Evolutionary conservation across 2,329 filamentous ascomycete species (phyloP), one percentile per base, ranked within the genome.

Genomic region (Seiridium cupressi): DNA sequence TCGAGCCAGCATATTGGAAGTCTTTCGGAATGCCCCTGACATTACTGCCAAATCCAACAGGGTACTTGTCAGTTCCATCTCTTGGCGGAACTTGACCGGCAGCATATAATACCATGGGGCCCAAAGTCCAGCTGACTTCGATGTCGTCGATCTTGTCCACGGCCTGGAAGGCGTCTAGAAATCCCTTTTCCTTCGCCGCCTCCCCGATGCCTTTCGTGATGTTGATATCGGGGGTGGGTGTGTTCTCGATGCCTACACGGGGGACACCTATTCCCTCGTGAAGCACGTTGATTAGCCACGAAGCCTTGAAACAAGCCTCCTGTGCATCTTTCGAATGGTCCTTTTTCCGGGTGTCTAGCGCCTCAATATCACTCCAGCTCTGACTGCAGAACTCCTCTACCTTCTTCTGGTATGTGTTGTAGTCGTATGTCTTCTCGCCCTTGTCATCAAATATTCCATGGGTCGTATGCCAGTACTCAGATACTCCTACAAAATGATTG

Each of bases 391-490:
- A 98, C 5, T 91, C 85, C 62, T 88, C 84, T 4, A 98, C 95
- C 42, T 89, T 87, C 63, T 89, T 82, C 71, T 98, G 93, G 68
- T 98, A 99, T 0, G 90, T 93, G 62, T 89, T 85, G 66, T 97
- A 91, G 69, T 98, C 93, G 73, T 98, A 99, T 0, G 91, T 87
- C 65, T 91, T 89, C 66, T 93, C 91, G 65, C 91, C 89, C 62
- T 85, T 83, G 64, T 91, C 87, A 3, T 87, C 87, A 68, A 99
- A 98, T 2, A 98, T 89, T 58, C 95, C 93, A 68, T 99, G 95
- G 0, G 95, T 99, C 0, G 94, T 96, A 74, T 99, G 95, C 94
- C 95, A 99, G 76, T 96, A 99, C 72, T 99, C 95, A 1, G 94
- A 98, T 3, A 99, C 94, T 9, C 95, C 95, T 35, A 99, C 89